Percentiles rank a stretch among this genome's conserved stretches.
Conservation (phyloP, 345 rosid genomes). For the Streptanthus diversifolius region DNA sequence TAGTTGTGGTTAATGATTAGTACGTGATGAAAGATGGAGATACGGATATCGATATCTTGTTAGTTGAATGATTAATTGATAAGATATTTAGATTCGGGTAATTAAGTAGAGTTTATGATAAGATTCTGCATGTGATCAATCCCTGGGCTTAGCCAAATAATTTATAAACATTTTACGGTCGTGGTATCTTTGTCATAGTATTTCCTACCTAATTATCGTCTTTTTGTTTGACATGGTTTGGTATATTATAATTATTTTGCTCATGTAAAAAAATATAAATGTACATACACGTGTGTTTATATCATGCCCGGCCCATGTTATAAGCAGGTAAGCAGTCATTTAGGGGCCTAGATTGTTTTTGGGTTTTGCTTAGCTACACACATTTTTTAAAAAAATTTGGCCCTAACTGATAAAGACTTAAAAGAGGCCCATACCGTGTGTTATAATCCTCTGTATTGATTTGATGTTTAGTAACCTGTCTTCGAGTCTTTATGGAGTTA, state of each 20-base stretch:
- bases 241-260: not conserved
- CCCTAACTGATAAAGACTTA: no score
- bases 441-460: no score
- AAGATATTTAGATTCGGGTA: constrained; percentile 28
- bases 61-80: constrained; percentile 26
- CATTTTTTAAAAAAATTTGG: no score
- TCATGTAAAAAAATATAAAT: not conserved
- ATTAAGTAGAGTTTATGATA: constrained; percentile 18
- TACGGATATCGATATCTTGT: constrained; percentile 26
- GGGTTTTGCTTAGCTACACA: no score
- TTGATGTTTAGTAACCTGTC: no score
- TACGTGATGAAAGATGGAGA: constrained; percentile 27
- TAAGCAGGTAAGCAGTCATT: no score
- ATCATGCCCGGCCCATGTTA: no score
- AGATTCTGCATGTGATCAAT: constrained; percentile 30
- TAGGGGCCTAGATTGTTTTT: no score
- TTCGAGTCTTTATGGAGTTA: no score
- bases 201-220: not conserved
- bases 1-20: constrained; percentile 24
- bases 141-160: not conserved
- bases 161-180: not conserved
- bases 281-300: not conserved
- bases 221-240: not conserved
- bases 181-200: constrained; percentile 14
- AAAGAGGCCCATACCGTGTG: no score